These are phyloP conservation scores for Puccinia triticina DNA, from an alignment of 1,284 basidiomycete species.

Conservation along the genomic window DNA sequence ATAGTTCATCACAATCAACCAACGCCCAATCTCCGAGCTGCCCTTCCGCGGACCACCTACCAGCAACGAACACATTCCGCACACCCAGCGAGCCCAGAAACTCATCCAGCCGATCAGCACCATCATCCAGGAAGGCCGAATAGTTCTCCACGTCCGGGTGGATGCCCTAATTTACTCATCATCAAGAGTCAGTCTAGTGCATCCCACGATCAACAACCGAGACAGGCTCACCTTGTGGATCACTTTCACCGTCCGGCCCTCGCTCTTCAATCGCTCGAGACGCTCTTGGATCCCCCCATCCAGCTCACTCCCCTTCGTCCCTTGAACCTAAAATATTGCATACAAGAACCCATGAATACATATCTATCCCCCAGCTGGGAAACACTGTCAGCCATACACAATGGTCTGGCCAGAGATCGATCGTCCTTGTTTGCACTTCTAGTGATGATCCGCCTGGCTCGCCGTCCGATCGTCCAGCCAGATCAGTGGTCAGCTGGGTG, in stretches of 20 bases:
- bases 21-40: no score
- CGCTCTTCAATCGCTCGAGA: background rate
- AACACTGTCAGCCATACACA: slow-evolving; percentile 59
- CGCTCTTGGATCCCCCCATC: slow-evolving; percentile 26
- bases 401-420: slow-evolving; percentile 69
- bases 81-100: slow-evolving; percentile 15
- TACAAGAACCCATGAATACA: background rate
- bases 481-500: slow-evolving; percentile 60
- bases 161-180: background rate
- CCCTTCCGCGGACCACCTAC: no score
- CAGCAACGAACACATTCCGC: slow-evolving; percentile 10
- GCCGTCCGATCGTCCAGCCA: no score
- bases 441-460: no score
- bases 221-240: slow-evolving; percentile 2
- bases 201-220: no score
- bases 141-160: slow-evolving; percentile 4
- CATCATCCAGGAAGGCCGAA: slow-evolving; percentile 30
- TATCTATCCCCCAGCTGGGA: background rate
- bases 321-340: slow-evolving; percentile 28
- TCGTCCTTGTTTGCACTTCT: background rate
- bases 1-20: background rate
- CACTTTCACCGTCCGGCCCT: background rate
- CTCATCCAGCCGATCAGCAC: background rate
- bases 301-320: slow-evolving; percentile 30
- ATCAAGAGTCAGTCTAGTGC: no score